Percentiles rank a stretch among this genome's conserved stretches.
These are phyloP conservation scores for Plasmodium berghei DNA, from an alignment of 169 alveolate genomes.

Conservation along the genomic window DNA sequence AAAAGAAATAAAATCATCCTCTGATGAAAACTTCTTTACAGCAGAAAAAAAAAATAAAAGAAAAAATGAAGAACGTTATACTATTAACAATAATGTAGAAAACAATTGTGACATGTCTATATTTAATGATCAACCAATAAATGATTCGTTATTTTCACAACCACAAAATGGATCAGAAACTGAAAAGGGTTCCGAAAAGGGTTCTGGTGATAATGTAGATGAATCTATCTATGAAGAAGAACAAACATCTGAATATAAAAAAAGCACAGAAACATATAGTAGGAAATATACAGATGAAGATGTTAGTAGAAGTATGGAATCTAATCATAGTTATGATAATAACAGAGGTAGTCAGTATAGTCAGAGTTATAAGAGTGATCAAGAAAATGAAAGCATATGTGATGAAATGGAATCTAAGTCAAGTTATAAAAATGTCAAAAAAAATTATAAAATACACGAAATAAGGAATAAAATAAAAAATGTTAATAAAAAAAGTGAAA, in stretches of 20 bases:
- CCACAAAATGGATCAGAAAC: background rate
- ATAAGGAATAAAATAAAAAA: background rate
- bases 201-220: background rate
- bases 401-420: too few relatives aligned
- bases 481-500: slow-evolving; percentile 37
- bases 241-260: too few relatives aligned
- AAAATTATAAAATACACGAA: background rate
- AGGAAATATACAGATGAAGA: too few relatives aligned
- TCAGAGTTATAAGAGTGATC: background rate
- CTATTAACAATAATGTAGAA: slow-evolving; percentile 10
- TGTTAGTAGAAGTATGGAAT: background rate
- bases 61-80: slow-evolving; percentile 16
- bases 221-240: background rate
- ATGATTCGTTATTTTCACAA: background rate
- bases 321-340: background rate
- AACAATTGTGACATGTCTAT: slow-evolving; percentile 19
- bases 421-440: too few relatives aligned
- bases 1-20: background rate
- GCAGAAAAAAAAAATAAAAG: slow-evolving; percentile 26
- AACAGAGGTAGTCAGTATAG: background rate
- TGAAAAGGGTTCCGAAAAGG: background rate
- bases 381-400: background rate
- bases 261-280: too few relatives aligned
- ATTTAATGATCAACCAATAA: slow-evolving; percentile 15
- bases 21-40: slow-evolving; percentile 49